A percentile compares a stretch with the other conserved stretches of the same genome.
These are phyloP conservation scores for Cladosporium sphaerospermum DNA, from an alignment of 2,329 filamentous ascomycete genomes.

Conservation along the genomic window DNA sequence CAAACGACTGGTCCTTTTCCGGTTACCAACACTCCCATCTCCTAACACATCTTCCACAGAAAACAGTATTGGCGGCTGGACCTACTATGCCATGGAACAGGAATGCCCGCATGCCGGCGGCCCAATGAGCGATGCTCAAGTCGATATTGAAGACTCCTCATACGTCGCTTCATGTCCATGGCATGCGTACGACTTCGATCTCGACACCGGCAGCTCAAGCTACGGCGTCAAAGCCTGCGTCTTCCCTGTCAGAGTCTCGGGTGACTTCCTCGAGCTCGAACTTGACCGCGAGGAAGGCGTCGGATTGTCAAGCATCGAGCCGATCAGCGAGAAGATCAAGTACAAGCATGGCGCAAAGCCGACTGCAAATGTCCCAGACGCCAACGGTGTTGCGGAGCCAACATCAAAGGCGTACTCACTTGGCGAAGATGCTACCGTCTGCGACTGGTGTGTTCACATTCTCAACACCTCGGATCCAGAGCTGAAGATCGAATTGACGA, in stretches of 20 bases:
- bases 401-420: not conserved
- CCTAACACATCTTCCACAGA: not conserved
- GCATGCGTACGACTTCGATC: constrained; percentile 15
- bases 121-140: constrained; percentile 14
- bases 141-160: constrained; percentile 15
- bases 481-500: constrained; percentile 14
- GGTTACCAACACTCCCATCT: constrained; percentile 9
- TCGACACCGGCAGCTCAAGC: constrained; percentile 14
- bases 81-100: constrained; percentile 16
- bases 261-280: not conserved
- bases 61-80: constrained; percentile 13
- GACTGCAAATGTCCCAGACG: not conserved
- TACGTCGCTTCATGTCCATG: constrained; percentile 16
- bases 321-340: constrained; percentile 15
- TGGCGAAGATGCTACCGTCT: constrained; percentile 11
- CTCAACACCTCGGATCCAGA: constrained; percentile 14
- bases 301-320: constrained; percentile 1
- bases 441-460: constrained; percentile 16
- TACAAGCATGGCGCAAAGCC: constrained; percentile 12
- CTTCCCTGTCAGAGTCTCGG: constrained; percentile 7
- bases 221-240: constrained; percentile 14
- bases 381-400: not conserved
- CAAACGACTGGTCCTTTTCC: constrained; percentile 14
- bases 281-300: not conserved
- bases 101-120: constrained; percentile 15